These are phyloP conservation scores for Neopestalotiopsis sp. DNA, from an alignment of 2,329 filamentous ascomycete species.

Conservation along the genomic window DNA sequence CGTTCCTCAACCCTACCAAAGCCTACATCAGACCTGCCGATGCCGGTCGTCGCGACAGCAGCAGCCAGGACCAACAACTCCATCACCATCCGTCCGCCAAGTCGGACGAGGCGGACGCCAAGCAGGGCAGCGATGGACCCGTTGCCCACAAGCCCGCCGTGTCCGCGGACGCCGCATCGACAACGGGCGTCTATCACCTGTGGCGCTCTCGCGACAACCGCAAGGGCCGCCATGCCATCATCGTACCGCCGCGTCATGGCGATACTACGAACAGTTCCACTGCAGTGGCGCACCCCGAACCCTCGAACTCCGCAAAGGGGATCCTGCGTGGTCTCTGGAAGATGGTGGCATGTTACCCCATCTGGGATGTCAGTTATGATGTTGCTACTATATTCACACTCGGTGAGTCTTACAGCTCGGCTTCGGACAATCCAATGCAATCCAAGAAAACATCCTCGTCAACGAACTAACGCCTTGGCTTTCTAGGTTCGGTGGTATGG, in stretches of 20 bases:
- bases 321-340: conserved; percentile 37
- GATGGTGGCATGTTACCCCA: conserved; percentile 42
- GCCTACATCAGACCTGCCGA: conserved; percentile 12
- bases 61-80: neutral
- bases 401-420: conserved; percentile 30
- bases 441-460: neutral
- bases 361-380: conserved; percentile 50
- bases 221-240: conserved; percentile 46
- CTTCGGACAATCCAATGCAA: neutral
- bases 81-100: neutral
- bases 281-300: conserved; percentile 20
- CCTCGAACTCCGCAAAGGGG: conserved; percentile 33
- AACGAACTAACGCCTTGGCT: neutral
- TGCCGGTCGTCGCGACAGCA: neutral
- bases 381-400: conserved; percentile 47
- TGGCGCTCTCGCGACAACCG: conserved; percentile 51
- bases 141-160: neutral
- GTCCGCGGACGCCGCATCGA: neutral
- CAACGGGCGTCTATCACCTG: conserved; percentile 36
- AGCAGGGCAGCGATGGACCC: conserved; percentile 3
- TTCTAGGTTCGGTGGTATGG: conserved; percentile 53
- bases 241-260: conserved; percentile 26
- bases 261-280: conserved; percentile 4
- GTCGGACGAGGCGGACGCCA: neutral
- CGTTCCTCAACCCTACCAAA: conserved; percentile 20